These are phyloP conservation scores for Pulveroboletus ravenelii DNA, from an alignment of 768 basidiomycete species.

Conservation along the genomic window DNA sequence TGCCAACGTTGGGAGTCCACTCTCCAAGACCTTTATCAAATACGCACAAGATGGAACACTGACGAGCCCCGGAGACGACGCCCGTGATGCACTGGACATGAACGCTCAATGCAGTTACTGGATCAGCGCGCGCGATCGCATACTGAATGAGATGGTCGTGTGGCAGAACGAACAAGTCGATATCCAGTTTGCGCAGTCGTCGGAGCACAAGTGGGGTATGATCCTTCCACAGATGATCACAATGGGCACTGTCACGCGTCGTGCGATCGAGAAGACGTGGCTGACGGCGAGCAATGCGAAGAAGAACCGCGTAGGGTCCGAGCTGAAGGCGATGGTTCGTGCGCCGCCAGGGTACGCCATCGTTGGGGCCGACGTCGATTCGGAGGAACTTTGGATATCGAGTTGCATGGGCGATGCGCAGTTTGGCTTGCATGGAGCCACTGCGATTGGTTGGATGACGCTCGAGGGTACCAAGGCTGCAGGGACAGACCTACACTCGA, in stretches of 20 bases:
- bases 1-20: conserved; percentile 92
- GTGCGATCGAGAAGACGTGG: conserved; percentile 98
- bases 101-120: conserved; percentile 96
- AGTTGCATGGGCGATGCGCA: conserved; percentile 98
- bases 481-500: conserved; percentile 95
- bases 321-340: conserved; percentile 96
- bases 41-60: conserved; percentile 84
- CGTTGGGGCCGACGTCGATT: conserved; percentile 98
- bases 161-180: conserved; percentile 57
- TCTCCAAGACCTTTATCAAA: conserved; percentile 85
- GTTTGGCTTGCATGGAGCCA: conserved; percentile 94
- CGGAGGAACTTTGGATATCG: conserved; percentile 98
- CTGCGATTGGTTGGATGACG: conserved; percentile 99
- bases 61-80: conserved; percentile 75
- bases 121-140: conserved; percentile 91
- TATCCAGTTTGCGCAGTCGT: conserved; percentile 45
- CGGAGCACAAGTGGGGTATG: conserved; percentile 67
- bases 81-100: conserved; percentile 82
- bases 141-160: conserved; percentile 88
- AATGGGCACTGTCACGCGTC: conserved; percentile 98
- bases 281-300: conserved; percentile 97
- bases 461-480: conserved; percentile 93
- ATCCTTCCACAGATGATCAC: conserved; percentile 95
- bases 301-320: conserved; percentile 95
- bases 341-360: conserved; percentile 91